phyloP scores from a whole-genome alignment of 805 yeast genomes.

The Priceomyces melissophilus region DNA sequence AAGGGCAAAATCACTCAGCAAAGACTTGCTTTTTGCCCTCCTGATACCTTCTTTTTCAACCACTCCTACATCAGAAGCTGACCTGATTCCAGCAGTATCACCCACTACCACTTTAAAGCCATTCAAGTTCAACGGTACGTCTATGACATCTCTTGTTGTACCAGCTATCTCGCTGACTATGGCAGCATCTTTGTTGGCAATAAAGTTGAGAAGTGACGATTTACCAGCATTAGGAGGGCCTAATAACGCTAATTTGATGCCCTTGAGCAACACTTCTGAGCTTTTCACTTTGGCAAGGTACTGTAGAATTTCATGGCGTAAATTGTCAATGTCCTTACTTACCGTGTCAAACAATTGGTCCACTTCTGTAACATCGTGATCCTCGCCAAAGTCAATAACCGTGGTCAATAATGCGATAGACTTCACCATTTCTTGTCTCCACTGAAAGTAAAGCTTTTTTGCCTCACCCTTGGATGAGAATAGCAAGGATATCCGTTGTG shows the following conservation, averaged over 20 bases:
- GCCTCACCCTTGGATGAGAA: constrained; percentile 70
- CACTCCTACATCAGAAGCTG: constrained; percentile 41
- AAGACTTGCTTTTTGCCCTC: constrained; percentile 62
- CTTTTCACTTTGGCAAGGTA: constrained; percentile 47
- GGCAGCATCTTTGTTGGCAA: constrained; percentile 79
- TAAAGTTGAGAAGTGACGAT: constrained; percentile 74
- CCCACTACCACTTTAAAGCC: constrained; percentile 84
- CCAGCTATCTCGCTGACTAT: constrained; percentile 92
- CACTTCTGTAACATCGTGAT: constrained; percentile 73
- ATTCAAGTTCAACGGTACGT: constrained; percentile 71
- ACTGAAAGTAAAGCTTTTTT: constrained; percentile 47
- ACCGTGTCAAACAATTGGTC: constrained; percentile 52
- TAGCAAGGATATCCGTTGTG: constrained; percentile 74
- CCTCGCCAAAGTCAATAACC: constrained; percentile 92
- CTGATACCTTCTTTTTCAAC: constrained; percentile 81
- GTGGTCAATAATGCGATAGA: constrained; percentile 79
- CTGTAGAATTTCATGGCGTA: constrained; percentile 44
- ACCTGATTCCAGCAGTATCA: constrained; percentile 91
- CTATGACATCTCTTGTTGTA: constrained; percentile 87
- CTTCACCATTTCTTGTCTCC: constrained; percentile 67
- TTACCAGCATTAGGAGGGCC: constrained; percentile 98
- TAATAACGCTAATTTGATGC: constrained; percentile 67
- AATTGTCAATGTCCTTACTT: constrained; percentile 31
- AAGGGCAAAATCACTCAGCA: constrained; percentile 64
- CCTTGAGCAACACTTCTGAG: constrained; percentile 64